Evolutionary conservation across 345 rosid species (phyloP).

Genomic region (Erysimum cheiranthoides): DNA sequence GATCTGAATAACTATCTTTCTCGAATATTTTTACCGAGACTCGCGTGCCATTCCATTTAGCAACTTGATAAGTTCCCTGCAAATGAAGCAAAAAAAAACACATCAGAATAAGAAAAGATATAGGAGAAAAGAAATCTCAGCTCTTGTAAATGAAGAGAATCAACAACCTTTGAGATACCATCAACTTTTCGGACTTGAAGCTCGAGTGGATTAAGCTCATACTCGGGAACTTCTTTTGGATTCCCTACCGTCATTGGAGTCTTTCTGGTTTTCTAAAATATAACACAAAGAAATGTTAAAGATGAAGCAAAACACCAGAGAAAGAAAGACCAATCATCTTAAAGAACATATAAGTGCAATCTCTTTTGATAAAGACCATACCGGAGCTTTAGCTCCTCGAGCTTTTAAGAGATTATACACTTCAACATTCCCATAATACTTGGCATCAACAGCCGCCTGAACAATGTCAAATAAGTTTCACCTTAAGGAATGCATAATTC

Average conservation of each 20-base stretch:
- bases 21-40: slow-evolving; percentile 92
- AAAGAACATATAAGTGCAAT: background rate
- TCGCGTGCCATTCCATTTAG: slow-evolving; percentile 98
- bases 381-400: slow-evolving; percentile 91
- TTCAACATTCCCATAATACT: slow-evolving; percentile 84
- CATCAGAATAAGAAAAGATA: slow-evolving; percentile 1
- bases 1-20: slow-evolving; percentile 69
- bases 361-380: slow-evolving; percentile 34
- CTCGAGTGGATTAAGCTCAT: slow-evolving; percentile 93
- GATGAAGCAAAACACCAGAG: slow-evolving; percentile 14
- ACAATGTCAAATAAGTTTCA: slow-evolving; percentile 6
- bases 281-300: slow-evolving; percentile 20
- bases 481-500: slow-evolving; percentile 1
- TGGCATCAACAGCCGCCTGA: slow-evolving; percentile 95
- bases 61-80: slow-evolving; percentile 95
- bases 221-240: slow-evolving; percentile 93
- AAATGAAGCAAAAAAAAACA: slow-evolving; percentile 1
- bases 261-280: slow-evolving; percentile 78
- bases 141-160: background rate
- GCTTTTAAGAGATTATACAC: slow-evolving; percentile 81
- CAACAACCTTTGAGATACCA: slow-evolving; percentile 76
- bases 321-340: slow-evolving; percentile 8
- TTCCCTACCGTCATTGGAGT: slow-evolving; percentile 94
- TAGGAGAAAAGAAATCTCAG: background rate
- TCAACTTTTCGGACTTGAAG: slow-evolving; percentile 87